Conservation (phyloP, 2,329 filamentous ascomycete genomes). For the Albophoma yamanashiensis region DNA sequence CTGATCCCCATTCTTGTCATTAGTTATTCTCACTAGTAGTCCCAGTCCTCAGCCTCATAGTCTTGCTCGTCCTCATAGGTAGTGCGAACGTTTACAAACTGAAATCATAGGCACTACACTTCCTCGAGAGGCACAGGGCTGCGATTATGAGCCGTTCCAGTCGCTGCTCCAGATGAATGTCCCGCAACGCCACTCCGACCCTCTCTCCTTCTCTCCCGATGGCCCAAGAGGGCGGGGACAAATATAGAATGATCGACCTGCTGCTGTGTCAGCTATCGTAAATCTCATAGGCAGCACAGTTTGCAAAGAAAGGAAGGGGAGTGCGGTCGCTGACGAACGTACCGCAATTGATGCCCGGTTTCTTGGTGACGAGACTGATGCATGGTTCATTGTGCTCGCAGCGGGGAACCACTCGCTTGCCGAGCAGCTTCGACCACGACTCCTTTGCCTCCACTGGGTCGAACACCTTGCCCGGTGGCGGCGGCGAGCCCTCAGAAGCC, state of each 20-base stretch:
- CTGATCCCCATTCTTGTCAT: too few species aligned
- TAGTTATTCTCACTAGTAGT: too few species aligned
- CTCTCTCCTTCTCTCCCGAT: conserved; percentile 72
- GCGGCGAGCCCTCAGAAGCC: not conserved
- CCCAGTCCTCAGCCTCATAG: too few species aligned
- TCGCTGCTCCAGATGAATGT: conserved; percentile 69
- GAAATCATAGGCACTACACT: not conserved
- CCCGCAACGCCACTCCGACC: conserved; percentile 75
- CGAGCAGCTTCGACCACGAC: conserved; percentile 77
- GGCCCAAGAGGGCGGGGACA: conserved; percentile 68
- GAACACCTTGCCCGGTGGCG: conserved; percentile 32
- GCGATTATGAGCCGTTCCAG: conserved; percentile 28
- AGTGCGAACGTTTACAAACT: not conserved
- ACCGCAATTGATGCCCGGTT: conserved; percentile 74
- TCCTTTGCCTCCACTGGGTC: conserved; percentile 67
- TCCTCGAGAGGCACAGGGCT: not conserved
- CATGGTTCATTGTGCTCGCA: conserved; percentile 90
- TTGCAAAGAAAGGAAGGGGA: not conserved
- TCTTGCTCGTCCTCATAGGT: too few species aligned
- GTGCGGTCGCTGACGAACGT: conserved; percentile 15
- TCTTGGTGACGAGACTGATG: conserved; percentile 75
- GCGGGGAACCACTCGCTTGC: conserved; percentile 59
- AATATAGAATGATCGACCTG: conserved; percentile 53
- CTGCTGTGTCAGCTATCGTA: not conserved
- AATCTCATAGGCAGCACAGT: not conserved